These are phyloP conservation scores for Nemania serpens DNA, from an alignment of 2,329 filamentous ascomycete genomes.

Conservation along the genomic window DNA sequence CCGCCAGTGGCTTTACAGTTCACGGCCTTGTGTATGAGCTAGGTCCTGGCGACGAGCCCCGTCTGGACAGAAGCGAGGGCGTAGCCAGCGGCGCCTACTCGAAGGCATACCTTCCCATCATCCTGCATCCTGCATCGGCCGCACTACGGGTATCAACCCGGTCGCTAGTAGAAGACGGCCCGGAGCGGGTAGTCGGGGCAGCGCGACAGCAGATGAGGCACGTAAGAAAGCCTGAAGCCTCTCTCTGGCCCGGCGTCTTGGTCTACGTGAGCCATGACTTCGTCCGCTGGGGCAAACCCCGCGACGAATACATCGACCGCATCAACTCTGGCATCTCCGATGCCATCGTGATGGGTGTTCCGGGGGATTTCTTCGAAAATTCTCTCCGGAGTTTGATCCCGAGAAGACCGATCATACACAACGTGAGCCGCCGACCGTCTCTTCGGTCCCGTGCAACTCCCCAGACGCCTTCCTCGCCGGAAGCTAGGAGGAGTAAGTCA, in stretches of 20 bases:
- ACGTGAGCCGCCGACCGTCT: not conserved
- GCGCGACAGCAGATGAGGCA: not conserved
- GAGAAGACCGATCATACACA: not conserved
- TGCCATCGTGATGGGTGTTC: constrained; percentile 2
- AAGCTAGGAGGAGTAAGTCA: not conserved
- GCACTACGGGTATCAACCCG: not conserved
- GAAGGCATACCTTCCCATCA: constrained; percentile 8
- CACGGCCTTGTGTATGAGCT: constrained; percentile 17
- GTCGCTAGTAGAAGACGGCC: not conserved
- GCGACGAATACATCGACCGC: constrained; percentile 7
- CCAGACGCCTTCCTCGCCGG: not conserved
- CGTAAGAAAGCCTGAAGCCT: not conserved
- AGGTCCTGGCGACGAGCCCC: constrained; percentile 1
- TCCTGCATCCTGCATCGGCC: not conserved
- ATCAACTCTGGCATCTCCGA: constrained; percentile 10
- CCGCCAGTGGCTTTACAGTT: constrained; percentile 5
- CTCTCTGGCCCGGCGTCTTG: not conserved
- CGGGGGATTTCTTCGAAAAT: constrained; percentile 1
- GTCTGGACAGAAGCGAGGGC: constrained; percentile 13
- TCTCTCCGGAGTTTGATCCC: not conserved
- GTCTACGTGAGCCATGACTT: constrained; percentile 11
- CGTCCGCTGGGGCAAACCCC: not conserved
- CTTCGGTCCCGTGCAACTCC: not conserved
- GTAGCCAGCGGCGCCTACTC: constrained; percentile 9
- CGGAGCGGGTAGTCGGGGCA: not conserved